Percentiles rank a stretch among this genome's conserved stretches.
Evolutionary conservation across 148 eudicot genomes (phyloP).

Genomic region (Persicaria tinctoria): DNA sequence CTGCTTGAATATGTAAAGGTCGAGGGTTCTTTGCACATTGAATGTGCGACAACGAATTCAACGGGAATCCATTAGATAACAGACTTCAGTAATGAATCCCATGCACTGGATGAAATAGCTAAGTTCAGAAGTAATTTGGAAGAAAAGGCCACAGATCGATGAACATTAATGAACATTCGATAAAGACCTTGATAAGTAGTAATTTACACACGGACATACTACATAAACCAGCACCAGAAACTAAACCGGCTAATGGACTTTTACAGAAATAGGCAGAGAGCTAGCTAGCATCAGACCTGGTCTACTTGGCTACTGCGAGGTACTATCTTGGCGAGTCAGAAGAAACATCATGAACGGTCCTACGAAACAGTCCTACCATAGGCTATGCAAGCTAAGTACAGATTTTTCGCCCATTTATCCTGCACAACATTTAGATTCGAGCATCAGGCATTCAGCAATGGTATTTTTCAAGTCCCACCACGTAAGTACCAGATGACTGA

Average conservation of each 20-base stretch:
- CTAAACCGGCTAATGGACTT: neutral
- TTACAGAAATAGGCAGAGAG: neutral
- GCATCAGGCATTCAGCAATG: neutral
- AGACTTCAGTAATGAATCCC: neutral
- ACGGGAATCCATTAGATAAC: neutral
- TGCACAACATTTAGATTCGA: constrained; percentile 20
- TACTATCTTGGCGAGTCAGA: neutral
- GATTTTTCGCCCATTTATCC: constrained; percentile 92
- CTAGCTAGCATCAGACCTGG: neutral
- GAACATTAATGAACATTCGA: neutral
- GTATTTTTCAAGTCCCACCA: neutral
- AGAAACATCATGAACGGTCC: constrained; percentile 8
- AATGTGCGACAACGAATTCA: neutral
- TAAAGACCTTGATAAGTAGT: neutral
- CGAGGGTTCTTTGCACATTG: too few relatives aligned
- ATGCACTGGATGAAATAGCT: neutral
- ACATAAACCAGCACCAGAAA: neutral
- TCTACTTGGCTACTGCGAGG: neutral
- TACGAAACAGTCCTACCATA: constrained; percentile 77
- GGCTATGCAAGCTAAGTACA: constrained; percentile 68
- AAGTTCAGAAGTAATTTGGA: neutral
- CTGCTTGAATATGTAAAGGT: too few relatives aligned
- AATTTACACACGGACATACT: neutral
- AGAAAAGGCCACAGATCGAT: neutral
- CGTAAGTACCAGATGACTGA: neutral